phyloP scores from a whole-genome alignment of 2,329 filamentous ascomycete genomes.

The Xylaria sp. region DNA sequence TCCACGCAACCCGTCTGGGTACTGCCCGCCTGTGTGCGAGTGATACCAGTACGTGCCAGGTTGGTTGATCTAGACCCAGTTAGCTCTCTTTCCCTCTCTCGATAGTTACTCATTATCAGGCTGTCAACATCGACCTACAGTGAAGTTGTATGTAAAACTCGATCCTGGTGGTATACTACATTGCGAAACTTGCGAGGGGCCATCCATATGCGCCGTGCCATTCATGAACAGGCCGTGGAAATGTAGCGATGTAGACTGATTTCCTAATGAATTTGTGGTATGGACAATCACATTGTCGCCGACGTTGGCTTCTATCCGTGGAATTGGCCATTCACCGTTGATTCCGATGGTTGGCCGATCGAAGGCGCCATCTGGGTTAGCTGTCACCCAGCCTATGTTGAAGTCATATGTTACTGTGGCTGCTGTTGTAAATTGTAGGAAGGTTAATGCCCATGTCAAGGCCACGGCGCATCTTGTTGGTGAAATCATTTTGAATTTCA shows the following conservation, averaged over 20 bases:
- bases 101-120: not conserved
- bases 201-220: conserved; percentile 76
- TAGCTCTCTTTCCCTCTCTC: conserved; percentile 13
- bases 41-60: conserved; percentile 85
- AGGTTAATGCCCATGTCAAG: conserved; percentile 35
- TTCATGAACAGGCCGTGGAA: conserved; percentile 80
- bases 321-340: conserved; percentile 80
- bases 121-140: conserved; percentile 53
- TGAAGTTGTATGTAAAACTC: conserved; percentile 77
- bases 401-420: conserved; percentile 70
- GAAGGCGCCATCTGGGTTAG: conserved; percentile 75
- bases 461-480: conserved; percentile 29
- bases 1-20: conserved; percentile 74
- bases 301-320: conserved; percentile 69
- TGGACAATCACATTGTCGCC: conserved; percentile 71
- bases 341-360: conserved; percentile 77
- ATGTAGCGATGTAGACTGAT: conserved; percentile 71
- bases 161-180: conserved; percentile 71
- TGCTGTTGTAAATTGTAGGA: conserved; percentile 49
- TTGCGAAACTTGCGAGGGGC: conserved; percentile 72
- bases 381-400: conserved; percentile 75
- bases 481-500: conserved; percentile 37
- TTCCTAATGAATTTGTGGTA: conserved; percentile 67
- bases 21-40: conserved; percentile 73
- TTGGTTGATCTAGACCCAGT: conserved; percentile 62